Base-by-base conservation (phyloP, 1,139 yeast species). In the Candida albicans region DNA sequence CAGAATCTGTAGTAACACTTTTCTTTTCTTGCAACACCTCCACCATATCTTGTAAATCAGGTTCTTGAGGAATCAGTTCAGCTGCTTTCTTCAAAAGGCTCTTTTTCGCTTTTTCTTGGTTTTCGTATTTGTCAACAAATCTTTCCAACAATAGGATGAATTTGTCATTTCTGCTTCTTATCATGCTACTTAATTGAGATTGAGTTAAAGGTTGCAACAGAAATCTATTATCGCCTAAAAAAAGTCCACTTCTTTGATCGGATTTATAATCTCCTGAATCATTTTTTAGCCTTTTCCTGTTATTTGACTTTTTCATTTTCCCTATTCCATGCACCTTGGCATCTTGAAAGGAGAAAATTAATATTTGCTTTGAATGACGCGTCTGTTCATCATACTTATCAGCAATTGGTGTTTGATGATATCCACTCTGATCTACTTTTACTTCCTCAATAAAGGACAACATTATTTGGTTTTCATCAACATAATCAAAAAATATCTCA, bases 261-360 rank as follows among this genome's bases (percentile, higher is more conserved):
- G 46, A 27, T 2, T 50, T 46, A 13, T 46, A 43, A 22, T 47
- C 49, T 22, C 34, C 44, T 7, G 35, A 18, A 12, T 44, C 37
- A 10, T 29, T 18, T 25, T 42, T 40, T 10, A 29, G 18, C 42
- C 53, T 45, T 43, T 53, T 52, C 39, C 55, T 49, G 45, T 62
- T 50, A 46, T 62, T 50, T 28, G 54, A 54, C 34, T 59, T 64
- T 33, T 60, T 53, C 1, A 58, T 47, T 1, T 65, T 59, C 1
- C 72, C 76, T 15, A 73, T 65, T 2, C 75, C 70, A 46, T 71
- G 71, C 2, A 72, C 53, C 39, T 68, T 67, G 28, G 89, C 88
- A 62, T 90, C 96, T 14, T 80, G 72, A 59, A 90, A 88, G 55
- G 87, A 95, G 59, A 90, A 85, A 1, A 89, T 71, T 25, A 90